phyloP scores from a whole-genome alignment of 208 protist species.

The Balamuthia mandrillaris region DNA sequence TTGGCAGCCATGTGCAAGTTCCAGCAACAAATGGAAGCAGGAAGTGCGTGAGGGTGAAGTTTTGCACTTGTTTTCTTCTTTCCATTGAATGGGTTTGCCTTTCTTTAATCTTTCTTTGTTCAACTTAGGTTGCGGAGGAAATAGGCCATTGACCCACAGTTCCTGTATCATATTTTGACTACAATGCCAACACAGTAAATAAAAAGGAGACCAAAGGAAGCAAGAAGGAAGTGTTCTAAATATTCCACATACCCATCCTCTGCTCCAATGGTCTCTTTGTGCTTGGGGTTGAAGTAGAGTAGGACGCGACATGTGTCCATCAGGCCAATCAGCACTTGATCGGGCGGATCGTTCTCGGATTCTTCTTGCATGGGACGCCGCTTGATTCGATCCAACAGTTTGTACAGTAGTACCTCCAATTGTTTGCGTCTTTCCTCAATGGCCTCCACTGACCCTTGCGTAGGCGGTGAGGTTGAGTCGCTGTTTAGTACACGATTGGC shows the following conservation, averaged over 20 bases:
- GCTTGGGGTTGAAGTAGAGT: neutral
- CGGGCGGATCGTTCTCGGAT: neutral
- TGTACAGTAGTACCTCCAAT: neutral
- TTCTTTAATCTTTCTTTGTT: neutral
- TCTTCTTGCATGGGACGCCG: neutral
- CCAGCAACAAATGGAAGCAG: neutral
- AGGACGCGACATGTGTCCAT: neutral
- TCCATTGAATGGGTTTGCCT: neutral
- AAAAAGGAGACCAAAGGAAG: neutral
- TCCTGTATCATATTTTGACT: conserved; percentile 22
- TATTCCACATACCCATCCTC: neutral
- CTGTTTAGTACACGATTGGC: too few species aligned
- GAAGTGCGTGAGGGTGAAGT: neutral
- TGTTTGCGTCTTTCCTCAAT: neutral
- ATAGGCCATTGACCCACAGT: conserved; percentile 5
- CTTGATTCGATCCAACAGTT: neutral
- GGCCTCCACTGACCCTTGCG: neutral
- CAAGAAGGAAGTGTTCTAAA: neutral
- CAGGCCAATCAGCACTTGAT: neutral
- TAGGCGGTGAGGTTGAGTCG: too few species aligned
- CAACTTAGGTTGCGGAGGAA: neutral
- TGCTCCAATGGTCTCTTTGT: neutral
- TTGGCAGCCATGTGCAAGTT: neutral
- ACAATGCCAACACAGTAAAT: neutral
- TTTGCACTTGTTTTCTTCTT: conserved; percentile 32